Evolutionary conservation across 306 rosid genomes (phyloP), one percentile per base, ranked within the genome.

Genomic region (Vicia faba): DNA sequence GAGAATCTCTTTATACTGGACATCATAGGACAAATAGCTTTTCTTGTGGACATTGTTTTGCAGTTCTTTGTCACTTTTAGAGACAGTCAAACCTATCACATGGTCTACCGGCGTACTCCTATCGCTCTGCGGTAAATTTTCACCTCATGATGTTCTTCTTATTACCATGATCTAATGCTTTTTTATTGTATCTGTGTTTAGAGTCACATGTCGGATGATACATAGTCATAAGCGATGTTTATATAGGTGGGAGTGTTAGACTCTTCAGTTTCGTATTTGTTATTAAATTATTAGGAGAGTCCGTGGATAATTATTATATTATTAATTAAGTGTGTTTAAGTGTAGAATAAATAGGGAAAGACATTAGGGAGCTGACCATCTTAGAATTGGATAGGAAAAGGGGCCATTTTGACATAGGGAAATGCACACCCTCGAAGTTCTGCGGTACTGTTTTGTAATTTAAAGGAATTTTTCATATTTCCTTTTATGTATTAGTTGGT

Each of bases 41-140:
- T 93, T 71, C 88, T 93, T 20, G 10, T 90, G 3, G 99, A 93
- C 84, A 88, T 93, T 61, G 50, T 84, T 72, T 51, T 85, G 70
- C 96, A 78, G 51, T 90, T 93, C 83, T 85, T 90, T 72, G 36
- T 93, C 12, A 96, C 97, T 68, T 93, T 74, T 59, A 79, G 97
- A 73, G 97, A 90, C 57, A 75, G 61, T 16, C 95, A 81, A 38
- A 93, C 99, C 20, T 93, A 90, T 51, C 84, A 88, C 54, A 90
- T 90, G 87, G 80, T 93, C 67, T 40, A 74, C 71, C 88, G 83
- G 81, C 86, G 83, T 56, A 80, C 84, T 61, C 80, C 83, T 38
- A 93, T 93, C 54, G 95, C 96, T 58, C 81, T 90, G 5, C 70
- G 95, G 97, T 91, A 81, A 58, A 49, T 35, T 74, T 61, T 3